These are phyloP conservation scores for Saccharomyces pastorianus DNA, from an alignment of 1,139 yeast species.

Conservation along the genomic window DNA sequence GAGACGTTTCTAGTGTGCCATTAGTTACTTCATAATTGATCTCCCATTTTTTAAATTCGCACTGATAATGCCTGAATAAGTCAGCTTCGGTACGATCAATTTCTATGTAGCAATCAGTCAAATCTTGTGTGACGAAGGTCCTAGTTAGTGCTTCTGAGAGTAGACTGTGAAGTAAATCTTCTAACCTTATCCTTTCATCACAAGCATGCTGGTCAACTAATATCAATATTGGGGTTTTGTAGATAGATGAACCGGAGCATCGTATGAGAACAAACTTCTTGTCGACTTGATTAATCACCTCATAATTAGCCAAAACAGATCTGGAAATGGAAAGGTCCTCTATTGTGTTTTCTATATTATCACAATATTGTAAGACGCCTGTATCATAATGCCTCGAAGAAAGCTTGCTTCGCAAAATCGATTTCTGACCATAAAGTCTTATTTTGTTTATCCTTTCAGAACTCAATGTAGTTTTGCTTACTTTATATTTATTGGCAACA, in stretches of 20 bases:
- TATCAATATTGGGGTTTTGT: conserved; percentile 25
- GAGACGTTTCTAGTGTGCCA: neutral
- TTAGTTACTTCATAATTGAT: conserved; percentile 28
- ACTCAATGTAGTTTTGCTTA: neutral
- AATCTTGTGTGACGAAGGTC: conserved; percentile 6
- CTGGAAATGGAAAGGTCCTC: conserved; percentile 39
- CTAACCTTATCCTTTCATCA: conserved; percentile 61
- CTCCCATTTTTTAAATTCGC: conserved; percentile 41
- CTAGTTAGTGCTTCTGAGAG: conserved; percentile 10
- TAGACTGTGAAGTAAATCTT: conserved; percentile 35
- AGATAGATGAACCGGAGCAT: neutral
- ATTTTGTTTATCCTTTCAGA: neutral
- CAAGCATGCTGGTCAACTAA: conserved; percentile 73
- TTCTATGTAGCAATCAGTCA: conserved; percentile 14
- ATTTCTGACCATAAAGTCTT: neutral
- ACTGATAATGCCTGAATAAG: conserved; percentile 29
- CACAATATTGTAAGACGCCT: conserved; percentile 20
- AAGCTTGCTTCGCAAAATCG: neutral
- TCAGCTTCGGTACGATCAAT: conserved; percentile 30
- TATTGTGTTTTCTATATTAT: conserved; percentile 42
- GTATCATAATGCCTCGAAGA: neutral
- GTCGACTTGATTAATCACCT: conserved; percentile 49
- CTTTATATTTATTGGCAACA: neutral
- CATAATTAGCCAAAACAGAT: conserved; percentile 17
- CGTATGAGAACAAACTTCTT: conserved; percentile 46